phyloP scores from a whole-genome alignment of 1,284 basidiomycete species.

The Inonotus hispidus region DNA sequence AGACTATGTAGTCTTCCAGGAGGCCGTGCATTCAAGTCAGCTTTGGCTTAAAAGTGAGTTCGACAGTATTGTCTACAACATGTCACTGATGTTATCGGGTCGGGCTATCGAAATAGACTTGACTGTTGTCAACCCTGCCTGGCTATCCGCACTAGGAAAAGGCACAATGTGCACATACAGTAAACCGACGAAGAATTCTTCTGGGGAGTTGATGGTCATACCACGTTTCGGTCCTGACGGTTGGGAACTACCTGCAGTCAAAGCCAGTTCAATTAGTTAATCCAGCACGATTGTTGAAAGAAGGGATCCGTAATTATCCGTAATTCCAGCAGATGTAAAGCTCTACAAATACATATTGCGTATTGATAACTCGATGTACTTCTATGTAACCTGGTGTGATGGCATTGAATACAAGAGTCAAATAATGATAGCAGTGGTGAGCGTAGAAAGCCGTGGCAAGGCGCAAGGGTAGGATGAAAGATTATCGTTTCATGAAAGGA shows the following conservation, averaged over 20 bases:
- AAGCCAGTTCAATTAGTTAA: conserved; percentile 27
- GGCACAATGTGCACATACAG: conserved; percentile 82
- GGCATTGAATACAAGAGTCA: background rate
- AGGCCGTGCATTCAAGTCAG: conserved; percentile 70
- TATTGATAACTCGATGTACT: background rate
- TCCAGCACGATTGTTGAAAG: background rate
- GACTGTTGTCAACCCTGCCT: conserved; percentile 84
- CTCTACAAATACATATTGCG: background rate
- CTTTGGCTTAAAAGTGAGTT: conserved; percentile 77
- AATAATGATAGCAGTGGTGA: background rate
- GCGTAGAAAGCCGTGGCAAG: background rate
- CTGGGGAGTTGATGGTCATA: conserved; percentile 61
- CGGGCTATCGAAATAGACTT: conserved; percentile 45
- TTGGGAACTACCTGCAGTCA: conserved; percentile 81
- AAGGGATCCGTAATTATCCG: background rate
- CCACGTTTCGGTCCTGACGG: conserved; percentile 80
- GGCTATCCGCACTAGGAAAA: conserved; percentile 81
- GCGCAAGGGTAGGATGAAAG: background rate
- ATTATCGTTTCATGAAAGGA: conserved; percentile 13
- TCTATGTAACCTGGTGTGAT: background rate
- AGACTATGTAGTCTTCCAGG: conserved; percentile 84
- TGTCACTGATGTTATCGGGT: conserved; percentile 8
- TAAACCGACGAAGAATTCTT: conserved; percentile 72
- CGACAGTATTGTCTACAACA: background rate
- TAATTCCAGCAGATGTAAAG: background rate